Conservation (phyloP, 2,329 filamentous ascomycete genomes). For the Truncatella angustata region DNA sequence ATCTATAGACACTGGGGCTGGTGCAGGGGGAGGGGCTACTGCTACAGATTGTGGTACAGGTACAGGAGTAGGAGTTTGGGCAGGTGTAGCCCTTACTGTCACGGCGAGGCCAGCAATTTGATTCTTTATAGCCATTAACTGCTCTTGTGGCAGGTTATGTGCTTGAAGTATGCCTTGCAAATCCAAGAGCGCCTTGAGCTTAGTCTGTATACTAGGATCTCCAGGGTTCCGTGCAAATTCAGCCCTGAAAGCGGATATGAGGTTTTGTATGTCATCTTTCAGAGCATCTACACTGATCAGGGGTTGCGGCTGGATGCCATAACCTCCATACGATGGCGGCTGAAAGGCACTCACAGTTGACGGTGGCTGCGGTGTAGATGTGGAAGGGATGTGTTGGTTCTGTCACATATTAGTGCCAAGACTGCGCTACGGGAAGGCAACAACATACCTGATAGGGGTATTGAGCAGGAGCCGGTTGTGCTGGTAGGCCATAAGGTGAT, state of each 20-base stretch:
- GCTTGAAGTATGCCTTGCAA: constrained; percentile 77
- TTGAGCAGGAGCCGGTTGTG: constrained; percentile 20
- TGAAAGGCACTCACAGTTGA: constrained; percentile 39
- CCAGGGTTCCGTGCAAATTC: constrained; percentile 75
- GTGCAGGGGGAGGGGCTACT: constrained; percentile 34
- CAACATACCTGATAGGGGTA: constrained; percentile 31
- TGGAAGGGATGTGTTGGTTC: constrained; percentile 26
- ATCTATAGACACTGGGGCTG: constrained; percentile 50
- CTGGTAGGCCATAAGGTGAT: constrained; percentile 20
- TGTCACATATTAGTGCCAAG: constrained; percentile 15
- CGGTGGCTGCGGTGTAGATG: constrained; percentile 37
- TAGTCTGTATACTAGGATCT: constrained; percentile 73
- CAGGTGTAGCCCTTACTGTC: constrained; percentile 53
- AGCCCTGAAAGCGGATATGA: constrained; percentile 70
- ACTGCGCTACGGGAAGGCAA: neutral
- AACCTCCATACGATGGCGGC: constrained; percentile 37
- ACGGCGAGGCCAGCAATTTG: constrained; percentile 77
- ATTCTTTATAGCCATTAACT: constrained; percentile 80
- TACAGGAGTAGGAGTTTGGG: constrained; percentile 39
- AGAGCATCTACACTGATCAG: constrained; percentile 69
- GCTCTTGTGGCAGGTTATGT: constrained; percentile 74
- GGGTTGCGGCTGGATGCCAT: constrained; percentile 37
- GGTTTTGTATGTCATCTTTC: constrained; percentile 76
- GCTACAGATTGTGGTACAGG: constrained; percentile 32
- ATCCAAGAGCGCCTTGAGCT: constrained; percentile 81